These are phyloP conservation scores for Neofusicoccum cordaticola DNA, from an alignment of 2,329 filamentous ascomycete species.

Conservation along the genomic window DNA sequence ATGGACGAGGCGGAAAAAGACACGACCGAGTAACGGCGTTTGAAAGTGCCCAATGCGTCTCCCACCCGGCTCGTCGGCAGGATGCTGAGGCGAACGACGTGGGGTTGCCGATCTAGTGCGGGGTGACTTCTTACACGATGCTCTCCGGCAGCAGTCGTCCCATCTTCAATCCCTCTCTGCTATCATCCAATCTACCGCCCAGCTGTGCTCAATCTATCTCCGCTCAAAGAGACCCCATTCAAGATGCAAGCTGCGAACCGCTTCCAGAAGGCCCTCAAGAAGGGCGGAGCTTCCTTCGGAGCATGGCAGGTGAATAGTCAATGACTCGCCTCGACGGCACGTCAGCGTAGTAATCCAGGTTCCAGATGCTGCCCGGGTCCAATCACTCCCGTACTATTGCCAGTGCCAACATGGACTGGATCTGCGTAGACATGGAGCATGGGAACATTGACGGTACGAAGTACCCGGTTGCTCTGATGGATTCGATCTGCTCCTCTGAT, in stretches of 20 bases:
- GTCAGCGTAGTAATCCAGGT: neutral
- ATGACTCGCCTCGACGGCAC: neutral
- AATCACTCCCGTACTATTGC: constrained; percentile 55
- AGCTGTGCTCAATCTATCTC: neutral
- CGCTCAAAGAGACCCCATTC: neutral
- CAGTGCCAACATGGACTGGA: constrained; percentile 53
- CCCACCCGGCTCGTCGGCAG: constrained; percentile 13
- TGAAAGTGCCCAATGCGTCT: neutral
- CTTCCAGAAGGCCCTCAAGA: constrained; percentile 51
- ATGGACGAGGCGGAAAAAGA: constrained; percentile 57
- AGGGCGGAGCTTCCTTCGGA: constrained; percentile 51
- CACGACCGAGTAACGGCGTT: constrained; percentile 8
- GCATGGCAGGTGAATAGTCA: constrained; percentile 53
- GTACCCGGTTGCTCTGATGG: neutral
- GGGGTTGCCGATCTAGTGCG: constrained; percentile 17
- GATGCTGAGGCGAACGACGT: constrained; percentile 14
- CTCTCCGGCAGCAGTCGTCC: neutral
- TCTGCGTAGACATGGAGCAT: constrained; percentile 55
- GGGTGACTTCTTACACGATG: neutral
- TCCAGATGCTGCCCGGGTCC: constrained; percentile 51
- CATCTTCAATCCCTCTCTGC: neutral
- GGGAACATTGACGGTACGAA: constrained; percentile 53
- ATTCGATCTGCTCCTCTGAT: neutral
- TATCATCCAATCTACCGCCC: neutral
- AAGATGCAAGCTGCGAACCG: constrained; percentile 55